Base-by-base conservation (phyloP, 345 rosid species). In the Capsella bursapastoris region DNA sequence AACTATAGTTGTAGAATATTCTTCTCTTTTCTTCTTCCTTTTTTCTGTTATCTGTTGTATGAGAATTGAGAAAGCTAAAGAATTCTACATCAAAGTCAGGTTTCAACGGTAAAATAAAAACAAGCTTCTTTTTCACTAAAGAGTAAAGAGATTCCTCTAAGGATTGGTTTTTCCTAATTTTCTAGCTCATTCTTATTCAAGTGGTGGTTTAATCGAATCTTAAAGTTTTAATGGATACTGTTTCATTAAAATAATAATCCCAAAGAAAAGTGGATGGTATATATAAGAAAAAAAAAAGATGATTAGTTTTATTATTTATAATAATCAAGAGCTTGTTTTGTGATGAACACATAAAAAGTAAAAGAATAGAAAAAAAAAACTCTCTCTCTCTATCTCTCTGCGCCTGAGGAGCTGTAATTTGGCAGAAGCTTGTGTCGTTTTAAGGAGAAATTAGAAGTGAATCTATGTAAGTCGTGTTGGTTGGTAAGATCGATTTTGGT, bases 81-180 rank as follows among this genome's bases (percentile, higher is more conserved):
- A 64, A 25, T 2, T 27, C 27, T 8, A 70, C 80, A 77, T 71
- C 13, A 77, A 77, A 77, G 76, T 57, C 5, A 64, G 32, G 31
- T 58, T 72, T 57, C 49, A 71, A 77, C 80, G 80, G 76, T 77
- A 28, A 77, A 64, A 63, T 63, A 27, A 70, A 64, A 77, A 64
- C 76, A 77, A 64, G 62, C 80, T 77, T 77, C 76, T 29, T 64
- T 77, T 64, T 77, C 67, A 77, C 76, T 70, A 71, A 71, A 77
- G 76, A 64, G 72, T 22, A 77, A 77, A 77, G 71, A 37, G 71
- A 70, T 64, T 70, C 62, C 32, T 64, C n/a, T 35, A 22, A 55
- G 16, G 28, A 25, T 49, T 58, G 18, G 47, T 44, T 41, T 40
- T 61, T 51, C 10, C 6, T 32, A n/a, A 34, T n/a, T 57, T 45